These are phyloP conservation scores for Talaromyces sp. DNA, from an alignment of 2,329 filamentous ascomycete genomes.

Conservation along the genomic window DNA sequence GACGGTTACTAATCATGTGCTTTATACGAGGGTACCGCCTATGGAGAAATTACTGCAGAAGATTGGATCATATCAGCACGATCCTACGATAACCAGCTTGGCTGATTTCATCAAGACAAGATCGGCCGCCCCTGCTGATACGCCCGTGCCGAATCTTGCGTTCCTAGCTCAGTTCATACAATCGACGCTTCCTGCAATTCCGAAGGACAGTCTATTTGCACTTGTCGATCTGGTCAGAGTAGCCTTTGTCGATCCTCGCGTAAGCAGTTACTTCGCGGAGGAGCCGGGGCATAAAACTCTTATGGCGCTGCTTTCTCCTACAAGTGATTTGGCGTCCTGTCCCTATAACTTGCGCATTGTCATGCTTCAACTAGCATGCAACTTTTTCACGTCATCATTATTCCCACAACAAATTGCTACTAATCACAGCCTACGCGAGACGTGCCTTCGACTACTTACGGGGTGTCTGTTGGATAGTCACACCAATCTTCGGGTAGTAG, in stretches of 20 bases:
- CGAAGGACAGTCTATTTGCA: slow-evolving; percentile 67
- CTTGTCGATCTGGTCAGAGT: slow-evolving; percentile 81
- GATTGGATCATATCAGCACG: slow-evolving; percentile 61
- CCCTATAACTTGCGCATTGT: slow-evolving; percentile 83
- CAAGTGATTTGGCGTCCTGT: slow-evolving; percentile 56
- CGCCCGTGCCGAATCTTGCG: slow-evolving; percentile 66
- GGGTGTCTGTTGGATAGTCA: slow-evolving; percentile 73
- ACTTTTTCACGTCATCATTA: slow-evolving; percentile 72
- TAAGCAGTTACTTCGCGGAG: slow-evolving; percentile 79
- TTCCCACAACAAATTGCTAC: slow-evolving; percentile 63
- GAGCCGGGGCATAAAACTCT: slow-evolving; percentile 65
- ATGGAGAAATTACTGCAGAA: slow-evolving; percentile 77
- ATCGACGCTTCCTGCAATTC: slow-evolving; percentile 53
- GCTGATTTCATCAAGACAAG: slow-evolving; percentile 67
- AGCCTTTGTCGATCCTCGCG: slow-evolving; percentile 69
- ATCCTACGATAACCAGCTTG: slow-evolving; percentile 60
- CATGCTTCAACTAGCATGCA: slow-evolving; percentile 77
- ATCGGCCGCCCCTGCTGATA: slow-evolving; percentile 56
- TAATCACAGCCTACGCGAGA: slow-evolving; percentile 50
- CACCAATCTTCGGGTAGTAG: slow-evolving; percentile 75
- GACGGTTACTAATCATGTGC: slow-evolving; percentile 62
- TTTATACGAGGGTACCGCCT: slow-evolving; percentile 75
- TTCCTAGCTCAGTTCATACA: slow-evolving; percentile 61
- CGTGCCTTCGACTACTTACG: slow-evolving; percentile 67
- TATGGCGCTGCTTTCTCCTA: slow-evolving; percentile 50